These are phyloP conservation scores for Nakazawaea ernobii DNA, from an alignment of 805 yeast species.

Conservation along the genomic window DNA sequence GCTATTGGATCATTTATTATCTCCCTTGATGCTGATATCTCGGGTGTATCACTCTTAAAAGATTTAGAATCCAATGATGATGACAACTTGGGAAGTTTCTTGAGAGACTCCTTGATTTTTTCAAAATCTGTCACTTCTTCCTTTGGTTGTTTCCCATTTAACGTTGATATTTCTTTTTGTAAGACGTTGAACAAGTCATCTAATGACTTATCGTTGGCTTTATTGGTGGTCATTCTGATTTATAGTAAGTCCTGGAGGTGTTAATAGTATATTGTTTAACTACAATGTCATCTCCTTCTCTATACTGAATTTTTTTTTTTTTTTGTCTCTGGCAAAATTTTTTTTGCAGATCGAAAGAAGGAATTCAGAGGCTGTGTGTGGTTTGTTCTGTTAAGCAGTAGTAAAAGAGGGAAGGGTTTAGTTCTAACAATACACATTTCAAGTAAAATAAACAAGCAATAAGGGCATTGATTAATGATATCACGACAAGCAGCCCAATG, in stretches of 20 bases:
- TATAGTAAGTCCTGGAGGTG: neutral
- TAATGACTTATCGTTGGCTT: slow-evolving; percentile 4
- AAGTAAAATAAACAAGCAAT: no score
- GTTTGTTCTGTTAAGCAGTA: no score
- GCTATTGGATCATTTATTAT: slow-evolving; percentile 44
- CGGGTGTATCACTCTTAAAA: slow-evolving; percentile 10
- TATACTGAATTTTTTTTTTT: no score
- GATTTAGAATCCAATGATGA: slow-evolving; percentile 21
- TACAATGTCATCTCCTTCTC: no score
- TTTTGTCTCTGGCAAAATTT: no score
- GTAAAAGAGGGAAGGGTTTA: no score
- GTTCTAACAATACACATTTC: no score
- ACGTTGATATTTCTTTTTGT: slow-evolving; percentile 11
- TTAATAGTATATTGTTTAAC: no score
- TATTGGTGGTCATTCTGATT: neutral
- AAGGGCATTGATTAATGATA: no score
- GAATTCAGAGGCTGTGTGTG: no score
- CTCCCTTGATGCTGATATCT: slow-evolving; percentile 15
- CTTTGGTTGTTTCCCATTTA: neutral
- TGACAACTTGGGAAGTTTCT: slow-evolving; percentile 35
- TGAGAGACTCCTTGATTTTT: slow-evolving; percentile 28
- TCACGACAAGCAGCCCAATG: no score
- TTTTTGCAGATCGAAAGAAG: no score
- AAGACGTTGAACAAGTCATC: slow-evolving; percentile 31
- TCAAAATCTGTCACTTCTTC: slow-evolving; percentile 22